Evolutionary conservation across 208 protist species (phyloP), one percentile per base, ranked within the genome.

Genomic region (Leishmania mexicana): DNA sequence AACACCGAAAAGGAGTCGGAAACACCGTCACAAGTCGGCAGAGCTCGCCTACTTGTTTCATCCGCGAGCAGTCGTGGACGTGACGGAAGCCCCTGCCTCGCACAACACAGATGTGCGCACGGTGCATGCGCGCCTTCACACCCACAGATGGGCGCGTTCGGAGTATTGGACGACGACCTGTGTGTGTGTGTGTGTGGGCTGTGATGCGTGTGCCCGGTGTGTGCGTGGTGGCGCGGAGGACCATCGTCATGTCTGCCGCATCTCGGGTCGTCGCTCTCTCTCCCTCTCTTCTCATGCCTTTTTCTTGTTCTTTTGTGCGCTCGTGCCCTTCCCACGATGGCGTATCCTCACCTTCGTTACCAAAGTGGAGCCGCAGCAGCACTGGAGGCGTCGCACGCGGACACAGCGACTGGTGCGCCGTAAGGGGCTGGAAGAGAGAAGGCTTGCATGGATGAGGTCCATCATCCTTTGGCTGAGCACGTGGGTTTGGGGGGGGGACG

Each of bases 1-100:
- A 38, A 47, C 53, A 64, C 31, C 54, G 42, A 47, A 80, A 76
- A 65, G 60, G 71, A 45, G 73, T 35, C 21, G 45, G 38, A 31
- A 80, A 76, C 67, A 53, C 58, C 15, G 68, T 47, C 17, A 71
- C 45, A 21, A 81, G 76, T 57, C 42, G 40, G 57, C 71, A 78
- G 49, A 85, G 76, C 70, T 85, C 81, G 6, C 71, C 71, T 0
- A 49, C 24, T 6, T 62, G 60, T 57, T 54, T 42, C 60, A 21
- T 54, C 21, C 57, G 75, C 51, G 1, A 71, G 6, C 15, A 74
- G 28, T 65, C 42, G 49, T 79, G 28, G 53, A 19, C 31, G 31
- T 42, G 24, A 35, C 54, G 38, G 31, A 67, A 67, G 62, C 62
- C 62, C 24, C 7, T 13, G n/a, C 31, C 54, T 8, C 31, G 68